A percentile compares a stretch with the other conserved stretches of the same genome.
These are phyloP conservation scores for Eragrostis curvula DNA, from an alignment of 176 grass and related monocot genomes.

Conservation along the genomic window DNA sequence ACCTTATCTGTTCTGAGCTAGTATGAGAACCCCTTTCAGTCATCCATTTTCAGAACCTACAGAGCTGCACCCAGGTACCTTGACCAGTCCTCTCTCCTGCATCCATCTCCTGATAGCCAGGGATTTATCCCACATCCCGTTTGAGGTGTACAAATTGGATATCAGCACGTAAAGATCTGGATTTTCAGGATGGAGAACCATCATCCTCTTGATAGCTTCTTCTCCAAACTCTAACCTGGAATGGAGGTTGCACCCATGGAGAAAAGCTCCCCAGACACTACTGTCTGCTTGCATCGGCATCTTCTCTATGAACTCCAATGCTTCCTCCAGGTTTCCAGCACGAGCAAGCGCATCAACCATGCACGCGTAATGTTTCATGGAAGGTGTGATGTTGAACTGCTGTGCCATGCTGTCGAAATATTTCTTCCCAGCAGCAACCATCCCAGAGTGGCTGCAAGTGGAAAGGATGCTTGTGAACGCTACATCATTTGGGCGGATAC, in stretches of 20 bases:
- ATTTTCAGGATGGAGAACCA: slow-evolving; percentile 52
- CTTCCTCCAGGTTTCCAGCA: slow-evolving; percentile 63
- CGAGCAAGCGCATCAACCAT: slow-evolving; percentile 77
- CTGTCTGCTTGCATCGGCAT: slow-evolving; percentile 59
- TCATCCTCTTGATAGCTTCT: slow-evolving; percentile 58
- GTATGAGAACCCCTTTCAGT: background rate
- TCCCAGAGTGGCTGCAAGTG: slow-evolving; percentile 70
- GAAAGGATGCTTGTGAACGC: slow-evolving; percentile 74
- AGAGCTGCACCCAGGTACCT: slow-evolving; percentile 66
- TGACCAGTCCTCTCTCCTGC: slow-evolving; percentile 63
- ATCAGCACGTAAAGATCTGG: slow-evolving; percentile 69
- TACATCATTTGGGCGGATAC: slow-evolving; percentile 63
- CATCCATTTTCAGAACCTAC: slow-evolving; percentile 51
- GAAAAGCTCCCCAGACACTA: slow-evolving; percentile 72
- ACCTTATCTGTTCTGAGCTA: background rate
- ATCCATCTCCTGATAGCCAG: slow-evolving; percentile 55
- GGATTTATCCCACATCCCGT: slow-evolving; percentile 67
- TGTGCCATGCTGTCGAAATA: slow-evolving; percentile 63
- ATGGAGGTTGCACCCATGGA: slow-evolving; percentile 74
- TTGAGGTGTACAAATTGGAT: slow-evolving; percentile 69
- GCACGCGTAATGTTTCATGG: slow-evolving; percentile 73
- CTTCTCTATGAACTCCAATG: slow-evolving; percentile 64
- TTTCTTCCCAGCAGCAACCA: slow-evolving; percentile 56
- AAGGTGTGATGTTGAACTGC: slow-evolving; percentile 62
- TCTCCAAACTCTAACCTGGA: slow-evolving; percentile 73